Evolutionary conservation across 805 yeast species (phyloP), one percentile per base, ranked within the genome.

Genomic region (Starmerella ratchasimensis): DNA sequence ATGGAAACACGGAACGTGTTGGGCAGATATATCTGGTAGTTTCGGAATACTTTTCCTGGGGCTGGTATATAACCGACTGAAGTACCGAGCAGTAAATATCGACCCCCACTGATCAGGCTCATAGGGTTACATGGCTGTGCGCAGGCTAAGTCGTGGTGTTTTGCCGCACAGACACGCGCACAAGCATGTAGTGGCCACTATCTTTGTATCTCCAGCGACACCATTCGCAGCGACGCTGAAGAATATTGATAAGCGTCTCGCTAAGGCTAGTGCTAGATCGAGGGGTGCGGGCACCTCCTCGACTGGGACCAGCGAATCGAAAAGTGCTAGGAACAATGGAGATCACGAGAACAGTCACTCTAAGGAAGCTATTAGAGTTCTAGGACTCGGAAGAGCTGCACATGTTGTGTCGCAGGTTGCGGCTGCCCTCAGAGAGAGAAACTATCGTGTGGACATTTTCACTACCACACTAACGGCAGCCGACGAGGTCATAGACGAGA

Each of bases 351-450:
- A n/a, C n/a, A n/a, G n/a, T n/a, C n/a, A n/a, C n/a, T n/a, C n/a
- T n/a, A n/a, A n/a, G n/a, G n/a, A n/a, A n/a, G n/a, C n/a, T n/a
- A n/a, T n/a, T n/a, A n/a, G n/a, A n/a, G 67, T 84, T 3, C 57
- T 71, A 38, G 95, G 93, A 0, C 74, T 81, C 78, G 94, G 94
- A 1, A 67, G 64, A 39, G 69, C 86, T 8, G 71, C 79, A 8
- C 74, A 68, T 34, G 76, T 70, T 49, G 72, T 76, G 0, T 43
- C 79, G n/a, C 62, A 74, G 11, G 44, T 84, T 1, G 93, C 72
- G 0, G 54, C 72, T 20, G 68, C 73, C 49, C 78, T 75, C 51
- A 69, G 70, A 47, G 60, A 59, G 13, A 59, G 65, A 28, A 65
- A 68, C 15, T 61, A 68, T 51, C 61, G 53, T 41, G 71, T 80